phyloP scores from a whole-genome alignment of 2,329 filamentous ascomycete genomes.

The Diplodia corticola region DNA sequence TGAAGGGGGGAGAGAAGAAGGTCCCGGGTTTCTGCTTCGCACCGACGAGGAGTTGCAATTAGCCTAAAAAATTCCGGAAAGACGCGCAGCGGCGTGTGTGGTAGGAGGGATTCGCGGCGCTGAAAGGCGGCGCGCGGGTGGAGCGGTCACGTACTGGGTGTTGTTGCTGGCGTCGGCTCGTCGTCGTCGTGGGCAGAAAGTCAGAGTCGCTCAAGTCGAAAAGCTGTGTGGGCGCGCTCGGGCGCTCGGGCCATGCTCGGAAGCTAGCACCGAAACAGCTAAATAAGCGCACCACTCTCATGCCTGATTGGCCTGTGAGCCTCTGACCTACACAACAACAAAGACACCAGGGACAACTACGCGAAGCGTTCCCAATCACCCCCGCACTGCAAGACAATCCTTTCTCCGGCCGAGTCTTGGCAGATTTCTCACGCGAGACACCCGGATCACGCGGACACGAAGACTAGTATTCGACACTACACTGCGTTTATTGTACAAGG shows the following conservation, averaged over 20 bases:
- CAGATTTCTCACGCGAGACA: neutral
- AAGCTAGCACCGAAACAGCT: neutral
- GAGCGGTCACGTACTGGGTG: conserved; percentile 14
- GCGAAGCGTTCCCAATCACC: neutral
- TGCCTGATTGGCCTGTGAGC: conserved; percentile 6
- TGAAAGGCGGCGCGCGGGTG: neutral
- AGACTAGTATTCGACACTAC: conserved; percentile 8
- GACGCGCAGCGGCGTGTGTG: neutral
- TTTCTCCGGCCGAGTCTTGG: conserved; percentile 13
- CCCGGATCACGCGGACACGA: neutral
- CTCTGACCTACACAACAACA: neutral
- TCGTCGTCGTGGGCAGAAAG: conserved; percentile 22
- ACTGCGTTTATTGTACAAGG: conserved; percentile 16
- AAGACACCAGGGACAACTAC: neutral
- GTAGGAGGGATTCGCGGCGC: neutral
- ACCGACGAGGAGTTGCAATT: conserved; percentile 4
- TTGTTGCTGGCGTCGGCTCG: conserved; percentile 23
- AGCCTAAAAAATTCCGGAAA: neutral
- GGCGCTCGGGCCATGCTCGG: conserved; percentile 4
- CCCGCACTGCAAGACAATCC: conserved; percentile 5
- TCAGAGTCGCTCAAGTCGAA: conserved; percentile 10
- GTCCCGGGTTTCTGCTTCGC: conserved; percentile 16
- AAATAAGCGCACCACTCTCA: neutral
- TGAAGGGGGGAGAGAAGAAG: conserved; percentile 26
- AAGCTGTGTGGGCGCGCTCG: conserved; percentile 17